Evolutionary conservation across 768 basidiomycete species (phyloP).

Genomic region (Tylopilus felleus): DNA sequence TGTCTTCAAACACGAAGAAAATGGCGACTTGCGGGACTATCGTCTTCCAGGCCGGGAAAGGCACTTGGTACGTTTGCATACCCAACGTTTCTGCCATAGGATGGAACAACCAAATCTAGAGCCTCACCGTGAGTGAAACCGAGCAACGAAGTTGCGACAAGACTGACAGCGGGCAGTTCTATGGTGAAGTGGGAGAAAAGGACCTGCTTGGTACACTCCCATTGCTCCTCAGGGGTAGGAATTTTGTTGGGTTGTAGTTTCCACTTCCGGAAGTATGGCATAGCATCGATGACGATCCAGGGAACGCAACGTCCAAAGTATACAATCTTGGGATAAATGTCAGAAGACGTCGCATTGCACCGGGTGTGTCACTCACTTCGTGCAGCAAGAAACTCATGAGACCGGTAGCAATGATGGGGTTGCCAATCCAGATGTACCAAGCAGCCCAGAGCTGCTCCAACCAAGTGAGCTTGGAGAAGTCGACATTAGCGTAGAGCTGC

Average conservation of each 20-base stretch:
- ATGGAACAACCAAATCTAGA: constrained; percentile 87
- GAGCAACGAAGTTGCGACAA: not conserved
- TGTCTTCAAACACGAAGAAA: constrained; percentile 96
- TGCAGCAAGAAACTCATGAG: constrained; percentile 90
- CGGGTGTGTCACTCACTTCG: constrained; percentile 57
- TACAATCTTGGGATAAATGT: constrained; percentile 57
- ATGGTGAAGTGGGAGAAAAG: constrained; percentile 94
- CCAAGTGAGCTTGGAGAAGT: constrained; percentile 61
- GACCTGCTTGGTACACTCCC: constrained; percentile 94
- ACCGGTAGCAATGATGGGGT: constrained; percentile 91
- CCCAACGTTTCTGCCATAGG: constrained; percentile 84
- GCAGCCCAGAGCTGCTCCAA: constrained; percentile 77
- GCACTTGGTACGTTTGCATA: constrained; percentile 91
- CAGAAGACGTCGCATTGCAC: not conserved
- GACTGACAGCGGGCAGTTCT: constrained; percentile 80
- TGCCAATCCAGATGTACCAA: constrained; percentile 85
- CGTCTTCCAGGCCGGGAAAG: constrained; percentile 70
- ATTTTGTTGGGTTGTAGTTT: constrained; percentile 88
- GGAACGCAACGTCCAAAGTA: constrained; percentile 96
- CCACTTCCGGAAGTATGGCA: constrained; percentile 92
- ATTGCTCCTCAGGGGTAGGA: constrained; percentile 79
- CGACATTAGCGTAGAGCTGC: constrained; percentile 53
- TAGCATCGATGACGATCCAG: constrained; percentile 93
- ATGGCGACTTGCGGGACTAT: constrained; percentile 76
- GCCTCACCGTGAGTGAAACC: not conserved